Evolutionary conservation across 2,329 filamentous ascomycete species (phyloP), one percentile per base, ranked within the genome.

Genomic region (Pseudocercospora fuligena): DNA sequence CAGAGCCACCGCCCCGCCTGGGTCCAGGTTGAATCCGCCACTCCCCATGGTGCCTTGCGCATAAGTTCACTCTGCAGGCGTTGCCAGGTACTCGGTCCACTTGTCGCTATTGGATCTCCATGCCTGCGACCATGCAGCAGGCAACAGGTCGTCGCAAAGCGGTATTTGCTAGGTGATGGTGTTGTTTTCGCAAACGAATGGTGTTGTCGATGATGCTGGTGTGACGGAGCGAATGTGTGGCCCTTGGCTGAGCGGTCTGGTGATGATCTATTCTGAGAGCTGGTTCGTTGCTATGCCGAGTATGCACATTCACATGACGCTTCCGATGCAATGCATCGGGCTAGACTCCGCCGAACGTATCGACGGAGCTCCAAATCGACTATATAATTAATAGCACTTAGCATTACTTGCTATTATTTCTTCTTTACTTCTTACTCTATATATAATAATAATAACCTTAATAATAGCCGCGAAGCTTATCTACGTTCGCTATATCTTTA

Each of bases 1-100:
- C 77, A 98, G 87, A 29, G 75, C 74, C 57, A 71, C 63, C 21
- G 66, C 69, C 27, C 67, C 67, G 43, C 67, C 65, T 25, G 70
- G 70, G n/a, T 71, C 67, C 51, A 67, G 49, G 58, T 60, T 60
- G 46, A 67, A 67, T 60, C 61, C 66, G 54, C 54, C 36, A 53
- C 49, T 12, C 29, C 64, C 59, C 69, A 68, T 70, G 43, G 31
- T 58, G 56, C n/a, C 56, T 40, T 16, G 56, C 56, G 33, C 56
- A 58, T 58, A n/a, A 11, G 56, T 21, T 14, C 16, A 25, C 25
- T 2, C 43, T 36, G 43, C 47, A 33, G 21, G 33, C 27, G 53
- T 56, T 21, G 31, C 16, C 31, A 58, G 31, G 56, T 43, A 58
- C 19, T 27, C 19, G 56, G 14, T 12, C n/a, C 56, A 40, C n/a